Evolutionary conservation across 306 rosid species (phyloP).

Genomic region (Rosa rugosa): DNA sequence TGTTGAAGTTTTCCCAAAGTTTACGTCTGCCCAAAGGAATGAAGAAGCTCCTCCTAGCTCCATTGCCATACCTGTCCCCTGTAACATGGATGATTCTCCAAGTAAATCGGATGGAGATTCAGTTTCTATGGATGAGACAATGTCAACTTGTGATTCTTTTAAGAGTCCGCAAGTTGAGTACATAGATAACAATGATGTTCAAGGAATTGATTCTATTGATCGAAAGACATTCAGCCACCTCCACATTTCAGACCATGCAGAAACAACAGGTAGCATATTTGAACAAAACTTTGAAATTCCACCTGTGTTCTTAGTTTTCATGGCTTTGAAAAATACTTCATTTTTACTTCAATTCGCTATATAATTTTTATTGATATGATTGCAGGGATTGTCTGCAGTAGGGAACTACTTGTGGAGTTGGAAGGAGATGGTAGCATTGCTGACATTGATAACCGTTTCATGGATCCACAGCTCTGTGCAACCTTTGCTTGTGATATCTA

Average conservation of each 20-base stretch:
- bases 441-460: conserved; percentile 58
- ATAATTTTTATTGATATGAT: conserved; percentile 13
- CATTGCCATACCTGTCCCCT: conserved; percentile 27
- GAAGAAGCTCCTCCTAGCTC: conserved; percentile 32
- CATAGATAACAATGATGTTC: conserved; percentile 63
- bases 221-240: conserved; percentile 69
- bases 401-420: conserved; percentile 61
- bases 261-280: conserved; percentile 45
- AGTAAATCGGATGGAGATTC: conserved; percentile 76
- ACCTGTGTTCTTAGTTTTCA: not conserved
- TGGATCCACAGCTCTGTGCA: conserved; percentile 89
- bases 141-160: conserved; percentile 84
- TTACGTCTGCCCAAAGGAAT: conserved; percentile 19
- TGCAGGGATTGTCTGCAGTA: conserved; percentile 60
- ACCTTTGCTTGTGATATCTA: conserved; percentile 93
- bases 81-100: conserved; percentile 68
- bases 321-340: not conserved
- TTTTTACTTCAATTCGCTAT: not conserved
- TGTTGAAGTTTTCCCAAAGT: conserved; percentile 31
- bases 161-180: conserved; percentile 91
- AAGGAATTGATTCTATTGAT: conserved; percentile 59
- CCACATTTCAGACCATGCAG: conserved; percentile 59
- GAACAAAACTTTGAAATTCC: not conserved
- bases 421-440: conserved; percentile 54
- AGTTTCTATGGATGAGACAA: conserved; percentile 75